A percentile compares a stretch with the other conserved stretches of the same genome.
Evolutionary conservation across 2,329 filamentous ascomycete species (phyloP).

Genomic region (Rhynchosporium graminicola): DNA sequence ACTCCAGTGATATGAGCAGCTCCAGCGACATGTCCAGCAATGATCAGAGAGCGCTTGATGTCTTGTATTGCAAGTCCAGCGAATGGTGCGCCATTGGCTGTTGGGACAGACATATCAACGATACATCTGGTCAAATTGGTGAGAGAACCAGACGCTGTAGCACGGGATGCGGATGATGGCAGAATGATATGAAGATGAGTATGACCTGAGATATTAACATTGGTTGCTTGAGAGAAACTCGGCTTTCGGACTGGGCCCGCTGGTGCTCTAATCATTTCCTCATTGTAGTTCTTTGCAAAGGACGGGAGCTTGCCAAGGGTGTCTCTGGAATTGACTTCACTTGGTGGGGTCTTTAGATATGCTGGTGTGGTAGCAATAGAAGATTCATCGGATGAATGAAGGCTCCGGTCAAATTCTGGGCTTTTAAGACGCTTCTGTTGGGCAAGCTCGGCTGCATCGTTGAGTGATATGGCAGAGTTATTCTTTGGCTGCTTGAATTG

Average conservation of each 20-base stretch:
- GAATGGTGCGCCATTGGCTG: slow-evolving; percentile 63
- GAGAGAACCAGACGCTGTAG: slow-evolving; percentile 72
- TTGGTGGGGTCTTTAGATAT: slow-evolving; percentile 33
- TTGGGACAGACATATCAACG: slow-evolving; percentile 76
- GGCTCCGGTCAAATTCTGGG: slow-evolving; percentile 38
- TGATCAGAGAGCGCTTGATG: slow-evolving; percentile 68
- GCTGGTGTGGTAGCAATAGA: slow-evolving; percentile 45
- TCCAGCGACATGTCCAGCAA: slow-evolving; percentile 77
- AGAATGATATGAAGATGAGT: slow-evolving; percentile 73
- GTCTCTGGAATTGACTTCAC: slow-evolving; percentile 41
- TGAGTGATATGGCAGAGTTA: slow-evolving; percentile 54
- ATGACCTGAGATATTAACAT: slow-evolving; percentile 68
- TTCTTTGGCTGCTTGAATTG: slow-evolving; percentile 71
- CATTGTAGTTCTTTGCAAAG: slow-evolving; percentile 56
- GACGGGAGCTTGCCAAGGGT: slow-evolving; percentile 44
- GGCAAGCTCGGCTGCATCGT: slow-evolving; percentile 56
- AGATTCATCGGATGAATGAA: slow-evolving; percentile 43
- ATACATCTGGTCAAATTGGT: slow-evolving; percentile 70
- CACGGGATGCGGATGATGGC: slow-evolving; percentile 67
- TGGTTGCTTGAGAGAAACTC: slow-evolving; percentile 61
- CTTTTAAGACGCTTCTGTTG: slow-evolving; percentile 48
- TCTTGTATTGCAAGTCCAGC: slow-evolving; percentile 70
- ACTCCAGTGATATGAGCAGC: slow-evolving; percentile 81
- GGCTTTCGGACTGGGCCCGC: slow-evolving; percentile 54
- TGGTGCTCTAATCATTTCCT: slow-evolving; percentile 48